Evolutionary conservation across 129 eudicot genomes (phyloP).

Genomic region (Flaveria bidentis): DNA sequence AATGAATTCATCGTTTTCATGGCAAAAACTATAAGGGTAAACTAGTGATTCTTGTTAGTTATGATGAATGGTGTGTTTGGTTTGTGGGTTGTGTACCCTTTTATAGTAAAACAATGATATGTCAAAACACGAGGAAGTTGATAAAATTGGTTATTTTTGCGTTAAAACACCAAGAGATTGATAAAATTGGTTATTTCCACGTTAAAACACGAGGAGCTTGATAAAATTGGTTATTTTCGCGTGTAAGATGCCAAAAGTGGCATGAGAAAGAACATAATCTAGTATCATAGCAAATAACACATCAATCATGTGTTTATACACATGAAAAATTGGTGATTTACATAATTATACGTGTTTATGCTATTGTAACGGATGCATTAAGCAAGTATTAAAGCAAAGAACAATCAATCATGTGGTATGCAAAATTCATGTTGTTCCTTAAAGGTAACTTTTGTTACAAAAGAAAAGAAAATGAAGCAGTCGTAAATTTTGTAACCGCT

Average conservation of each 20-base stretch:
- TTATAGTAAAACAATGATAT: not conserved
- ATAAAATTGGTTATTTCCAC: not conserved
- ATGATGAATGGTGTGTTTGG: not conserved
- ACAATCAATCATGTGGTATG: no score
- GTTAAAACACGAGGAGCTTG: not conserved
- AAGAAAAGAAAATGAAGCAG: no score
- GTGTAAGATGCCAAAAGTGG: not conserved
- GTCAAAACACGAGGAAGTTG: not conserved
- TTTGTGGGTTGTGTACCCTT: not conserved
- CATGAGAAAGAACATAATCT: not conserved
- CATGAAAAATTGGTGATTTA: not conserved
- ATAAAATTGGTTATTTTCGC: not conserved
- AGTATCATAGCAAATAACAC: no score
- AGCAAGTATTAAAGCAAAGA: no score
- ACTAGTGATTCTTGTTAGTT: not conserved
- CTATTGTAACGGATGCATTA: no score
- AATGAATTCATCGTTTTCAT: constrained; percentile 11
- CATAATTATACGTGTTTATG: no score
- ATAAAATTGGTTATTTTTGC: not conserved
- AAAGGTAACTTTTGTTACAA: no score
- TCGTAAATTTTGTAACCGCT: no score
- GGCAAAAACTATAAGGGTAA: not conserved
- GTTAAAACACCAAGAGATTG: not conserved
- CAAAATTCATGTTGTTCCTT: no score
- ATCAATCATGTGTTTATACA: no score